Percentiles rank a stretch among this genome's conserved stretches.
These are phyloP conservation scores for Leucocoprinus leucothites DNA, from an alignment of 768 basidiomycete species.

Conservation along the genomic window DNA sequence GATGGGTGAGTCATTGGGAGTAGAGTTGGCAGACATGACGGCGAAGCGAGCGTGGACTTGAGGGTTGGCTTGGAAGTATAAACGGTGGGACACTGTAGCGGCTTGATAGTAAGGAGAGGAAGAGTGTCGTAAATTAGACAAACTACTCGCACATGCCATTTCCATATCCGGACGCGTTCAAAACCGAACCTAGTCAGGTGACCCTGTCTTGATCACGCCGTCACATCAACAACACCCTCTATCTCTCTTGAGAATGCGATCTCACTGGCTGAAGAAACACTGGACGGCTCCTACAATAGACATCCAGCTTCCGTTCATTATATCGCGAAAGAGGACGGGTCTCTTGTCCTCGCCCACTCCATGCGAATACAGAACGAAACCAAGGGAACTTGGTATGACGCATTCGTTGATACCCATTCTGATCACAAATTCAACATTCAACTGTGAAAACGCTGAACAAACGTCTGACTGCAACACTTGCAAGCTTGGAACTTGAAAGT, in stretches of 20 bases:
- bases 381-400: conserved; percentile 48
- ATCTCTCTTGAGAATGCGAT: conserved; percentile 28
- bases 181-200: conserved; percentile 20
- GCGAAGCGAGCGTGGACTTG: background rate
- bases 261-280: conserved; percentile 14
- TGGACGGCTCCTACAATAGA: conserved; percentile 34
- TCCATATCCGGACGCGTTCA: conserved; percentile 15
- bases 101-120: conserved; percentile 10
- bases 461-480: too few species aligned
- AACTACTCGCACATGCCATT: background rate
- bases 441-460: too few species aligned
- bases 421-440: conserved; percentile 12
- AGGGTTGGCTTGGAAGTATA: background rate
- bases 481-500: too few species aligned
- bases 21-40: conserved; percentile 52
- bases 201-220: conserved; percentile 1
- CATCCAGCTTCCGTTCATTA: conserved; percentile 38
- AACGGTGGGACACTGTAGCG: background rate
- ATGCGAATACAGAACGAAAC: conserved; percentile 30
- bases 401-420: conserved; percentile 51
- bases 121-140: background rate
- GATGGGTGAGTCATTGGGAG: conserved; percentile 66
- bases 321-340: conserved; percentile 35
- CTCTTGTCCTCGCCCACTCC: conserved; percentile 34
- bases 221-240: conserved; percentile 26